A percentile compares a stretch with the other conserved stretches of the same genome.
Evolutionary conservation across 768 basidiomycete genomes (phyloP).

Genomic region (Cantharellus cinnabarinus): DNA sequence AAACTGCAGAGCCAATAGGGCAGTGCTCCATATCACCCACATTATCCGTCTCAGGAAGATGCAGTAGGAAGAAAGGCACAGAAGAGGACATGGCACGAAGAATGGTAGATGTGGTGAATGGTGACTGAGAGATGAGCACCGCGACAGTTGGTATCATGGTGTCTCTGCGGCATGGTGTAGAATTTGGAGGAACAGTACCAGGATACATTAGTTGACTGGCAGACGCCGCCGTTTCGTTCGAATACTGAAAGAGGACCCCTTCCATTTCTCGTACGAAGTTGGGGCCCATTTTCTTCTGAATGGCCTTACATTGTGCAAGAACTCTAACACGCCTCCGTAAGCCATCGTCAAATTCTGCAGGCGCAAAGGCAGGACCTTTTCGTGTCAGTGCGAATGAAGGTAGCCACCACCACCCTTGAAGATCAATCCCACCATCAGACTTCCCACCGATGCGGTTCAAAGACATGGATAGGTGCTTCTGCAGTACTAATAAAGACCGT

Average conservation of each 20-base stretch:
- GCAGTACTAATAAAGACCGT: slow-evolving; percentile 39
- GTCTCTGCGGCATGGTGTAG: neutral
- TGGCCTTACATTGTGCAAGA: slow-evolving; percentile 80
- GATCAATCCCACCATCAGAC: slow-evolving; percentile 76
- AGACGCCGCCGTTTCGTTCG: slow-evolving; percentile 8
- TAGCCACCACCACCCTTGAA: slow-evolving; percentile 88
- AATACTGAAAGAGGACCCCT: slow-evolving; percentile 51
- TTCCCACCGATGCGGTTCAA: slow-evolving; percentile 63
- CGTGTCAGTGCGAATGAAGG: slow-evolving; percentile 18
- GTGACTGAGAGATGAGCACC: slow-evolving; percentile 58
- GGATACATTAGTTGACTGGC: neutral
- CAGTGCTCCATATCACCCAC: slow-evolving; percentile 7
- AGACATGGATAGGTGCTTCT: slow-evolving; percentile 54
- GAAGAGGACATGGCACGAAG: slow-evolving; percentile 52
- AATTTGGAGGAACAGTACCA: neutral
- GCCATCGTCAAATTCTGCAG: neutral
- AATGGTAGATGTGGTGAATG: slow-evolving; percentile 52
- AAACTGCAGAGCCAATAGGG: slow-evolving; percentile 32
- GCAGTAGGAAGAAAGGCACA: slow-evolving; percentile 60
- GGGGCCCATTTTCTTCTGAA: slow-evolving; percentile 55
- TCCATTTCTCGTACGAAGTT: slow-evolving; percentile 76
- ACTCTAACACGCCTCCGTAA: slow-evolving; percentile 43
- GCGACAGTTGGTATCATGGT: slow-evolving; percentile 28
- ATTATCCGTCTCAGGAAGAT: slow-evolving; percentile 16
- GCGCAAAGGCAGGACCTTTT: neutral